Conservation (phyloP, 257 asterid genomes). For the Nicotiana attenuata region DNA sequence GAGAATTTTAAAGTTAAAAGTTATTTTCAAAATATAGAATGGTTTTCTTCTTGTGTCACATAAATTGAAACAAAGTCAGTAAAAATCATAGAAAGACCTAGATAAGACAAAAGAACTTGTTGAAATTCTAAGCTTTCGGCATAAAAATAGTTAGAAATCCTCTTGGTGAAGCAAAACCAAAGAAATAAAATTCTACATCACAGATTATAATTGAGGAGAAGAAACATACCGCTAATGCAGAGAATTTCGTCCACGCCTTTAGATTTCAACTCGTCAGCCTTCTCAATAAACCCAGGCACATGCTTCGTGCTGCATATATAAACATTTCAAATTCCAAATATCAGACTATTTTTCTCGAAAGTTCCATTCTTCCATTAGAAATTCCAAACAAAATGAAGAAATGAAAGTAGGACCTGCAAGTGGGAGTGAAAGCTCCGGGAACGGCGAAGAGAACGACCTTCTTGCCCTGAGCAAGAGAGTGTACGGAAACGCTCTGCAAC, state of each 20-base stretch:
- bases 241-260: slow-evolving; percentile 71
- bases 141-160: background rate
- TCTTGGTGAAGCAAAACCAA: background rate
- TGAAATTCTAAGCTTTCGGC: background rate
- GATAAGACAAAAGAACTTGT: background rate
- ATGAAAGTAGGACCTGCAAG: slow-evolving; percentile 57
- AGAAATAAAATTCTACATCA: background rate
- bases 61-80: no score
- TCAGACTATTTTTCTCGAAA: background rate
- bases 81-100: no score
- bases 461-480: slow-evolving; percentile 72
- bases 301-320: slow-evolving; percentile 58
- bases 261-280: slow-evolving; percentile 65
- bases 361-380: background rate
- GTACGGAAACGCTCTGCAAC: slow-evolving; percentile 56
- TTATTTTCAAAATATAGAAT: no score
- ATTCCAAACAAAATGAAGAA: background rate
- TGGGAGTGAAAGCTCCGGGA: slow-evolving; percentile 94
- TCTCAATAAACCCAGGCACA: slow-evolving; percentile 89
- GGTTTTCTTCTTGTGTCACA: no score
- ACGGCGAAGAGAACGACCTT: slow-evolving; percentile 76
- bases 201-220: background rate
- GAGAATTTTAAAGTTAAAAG: no score
- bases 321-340: background rate
- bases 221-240: slow-evolving; percentile 54